A percentile compares a stretch with the other conserved stretches of the same genome.
Conservation (phyloP, 805 yeast genomes). For the Lachancea quebecensis region DNA sequence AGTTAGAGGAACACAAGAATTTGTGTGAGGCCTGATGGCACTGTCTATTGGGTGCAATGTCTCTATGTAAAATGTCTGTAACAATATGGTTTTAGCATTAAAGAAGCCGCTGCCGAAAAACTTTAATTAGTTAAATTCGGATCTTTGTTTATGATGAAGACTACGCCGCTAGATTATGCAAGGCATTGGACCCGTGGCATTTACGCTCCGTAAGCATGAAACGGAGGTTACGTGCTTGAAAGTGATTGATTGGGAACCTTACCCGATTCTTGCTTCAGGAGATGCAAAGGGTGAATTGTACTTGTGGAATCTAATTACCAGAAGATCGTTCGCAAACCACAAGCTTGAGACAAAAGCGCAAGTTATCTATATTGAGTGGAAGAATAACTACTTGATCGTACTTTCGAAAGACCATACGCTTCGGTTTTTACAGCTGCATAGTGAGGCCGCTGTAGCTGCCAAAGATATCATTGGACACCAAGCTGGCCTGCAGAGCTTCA, state of each 20-base stretch:
- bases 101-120: not conserved
- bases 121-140: not conserved
- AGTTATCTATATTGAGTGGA: conserved; percentile 15
- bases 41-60: not conserved
- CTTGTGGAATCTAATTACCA: conserved; percentile 26
- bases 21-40: not conserved
- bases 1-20: not conserved
- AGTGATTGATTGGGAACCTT: conserved; percentile 3
- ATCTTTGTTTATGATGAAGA: not conserved
- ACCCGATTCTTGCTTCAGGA: conserved; percentile 21
- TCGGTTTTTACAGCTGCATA: conserved; percentile 10
- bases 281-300: conserved; percentile 23
- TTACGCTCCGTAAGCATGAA: conserved; percentile 18
- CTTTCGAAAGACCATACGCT: conserved; percentile 24
- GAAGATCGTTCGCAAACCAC: conserved; percentile 18
- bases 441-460: not conserved
- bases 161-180: not conserved
- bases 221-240: conserved; percentile 14
- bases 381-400: conserved; percentile 12
- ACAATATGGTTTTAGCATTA: not conserved
- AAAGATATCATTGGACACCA: not conserved
- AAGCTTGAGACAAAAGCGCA: conserved; percentile 11
- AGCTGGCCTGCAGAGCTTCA: not conserved
- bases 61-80: no score
- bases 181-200: not conserved